Conservation (phyloP, 2,329 filamentous ascomycete species). For the Sarocladium kiliense region DNA sequence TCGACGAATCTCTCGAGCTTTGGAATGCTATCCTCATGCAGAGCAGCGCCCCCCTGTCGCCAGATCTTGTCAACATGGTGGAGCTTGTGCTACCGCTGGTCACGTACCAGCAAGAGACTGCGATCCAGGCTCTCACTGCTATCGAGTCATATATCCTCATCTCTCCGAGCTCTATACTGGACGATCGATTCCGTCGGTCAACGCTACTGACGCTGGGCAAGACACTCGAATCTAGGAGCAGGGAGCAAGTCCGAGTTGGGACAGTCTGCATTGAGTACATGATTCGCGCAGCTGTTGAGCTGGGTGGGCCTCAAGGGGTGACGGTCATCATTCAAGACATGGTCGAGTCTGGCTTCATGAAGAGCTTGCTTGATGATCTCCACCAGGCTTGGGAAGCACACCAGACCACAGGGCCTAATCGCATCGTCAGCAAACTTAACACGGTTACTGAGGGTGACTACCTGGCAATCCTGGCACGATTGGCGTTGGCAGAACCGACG, state of each 20-base stretch:
- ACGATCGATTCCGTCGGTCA: conserved; percentile 47
- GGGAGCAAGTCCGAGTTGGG: conserved; percentile 54
- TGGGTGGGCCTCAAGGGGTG: conserved; percentile 58
- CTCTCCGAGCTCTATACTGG: conserved; percentile 61
- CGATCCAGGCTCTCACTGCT: conserved; percentile 57
- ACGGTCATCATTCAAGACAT: conserved; percentile 61
- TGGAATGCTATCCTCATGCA: conserved; percentile 73
- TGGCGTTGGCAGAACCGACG: conserved; percentile 67
- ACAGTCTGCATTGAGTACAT: conserved; percentile 60
- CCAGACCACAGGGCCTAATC: conserved; percentile 77
- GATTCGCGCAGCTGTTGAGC: conserved; percentile 55
- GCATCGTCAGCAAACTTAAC: conserved; percentile 62
- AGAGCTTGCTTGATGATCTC: conserved; percentile 59
- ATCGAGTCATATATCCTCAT: conserved; percentile 67
- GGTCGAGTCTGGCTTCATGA: conserved; percentile 56
- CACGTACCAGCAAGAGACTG: conserved; percentile 59
- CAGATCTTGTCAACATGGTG: conserved; percentile 58
- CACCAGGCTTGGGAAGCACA: conserved; percentile 67
- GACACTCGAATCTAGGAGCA: conserved; percentile 46
- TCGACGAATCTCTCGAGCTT: conserved; percentile 87
- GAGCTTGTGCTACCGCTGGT: conserved; percentile 61
- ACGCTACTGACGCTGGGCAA: conserved; percentile 44
- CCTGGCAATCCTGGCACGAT: conserved; percentile 73
- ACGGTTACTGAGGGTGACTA: conserved; percentile 79
- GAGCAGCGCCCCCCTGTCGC: conserved; percentile 55